Conservation (phyloP, 208 protist genomes). For the Strigomonas galati region DNA sequence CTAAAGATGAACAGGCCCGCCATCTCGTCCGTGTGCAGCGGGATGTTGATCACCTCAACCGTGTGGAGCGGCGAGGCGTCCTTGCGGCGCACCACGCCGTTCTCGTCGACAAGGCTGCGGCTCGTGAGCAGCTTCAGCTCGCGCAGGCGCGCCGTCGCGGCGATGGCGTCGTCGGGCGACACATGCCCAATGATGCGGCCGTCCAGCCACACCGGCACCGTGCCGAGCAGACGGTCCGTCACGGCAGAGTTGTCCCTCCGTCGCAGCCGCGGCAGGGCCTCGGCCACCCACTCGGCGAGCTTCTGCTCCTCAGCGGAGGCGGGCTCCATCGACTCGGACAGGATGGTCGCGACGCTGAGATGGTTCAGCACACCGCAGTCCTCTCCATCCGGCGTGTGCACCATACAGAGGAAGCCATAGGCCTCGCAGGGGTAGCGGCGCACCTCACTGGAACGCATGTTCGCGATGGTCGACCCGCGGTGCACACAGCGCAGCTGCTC, state of each 20-base stretch:
- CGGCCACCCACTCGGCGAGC: conserved; percentile 36
- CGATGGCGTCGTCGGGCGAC: conserved; percentile 39
- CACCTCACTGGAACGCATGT: conserved; percentile 97
- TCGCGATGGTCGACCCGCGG: conserved; percentile 97
- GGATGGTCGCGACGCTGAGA: conserved; percentile 88
- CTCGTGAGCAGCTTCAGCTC: conserved; percentile 48
- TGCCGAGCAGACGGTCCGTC: conserved; percentile 51
- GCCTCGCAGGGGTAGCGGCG: conserved; percentile 98
- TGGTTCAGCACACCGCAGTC: conserved; percentile 99
- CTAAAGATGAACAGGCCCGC: conserved; percentile 90
- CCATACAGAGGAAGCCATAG: conserved; percentile 99
- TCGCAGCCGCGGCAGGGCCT: conserved; percentile 48
- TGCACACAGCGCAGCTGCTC: conserved; percentile 99
- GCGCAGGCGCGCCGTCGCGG: conserved; percentile 37
- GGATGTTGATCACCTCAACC: conserved; percentile 79
- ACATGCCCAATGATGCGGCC: conserved; percentile 89
- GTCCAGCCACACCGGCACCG: conserved; percentile 91
- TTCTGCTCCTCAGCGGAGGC: conserved; percentile 18
- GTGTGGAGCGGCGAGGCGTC: conserved; percentile 55
- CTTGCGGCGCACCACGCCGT: conserved; percentile 56
- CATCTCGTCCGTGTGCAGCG: conserved; percentile 65
- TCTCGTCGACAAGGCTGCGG: conserved; percentile 42
- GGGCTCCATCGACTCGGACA: conserved; percentile 44
- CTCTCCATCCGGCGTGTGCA: conserved; percentile 99
- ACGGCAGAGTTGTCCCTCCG: conserved; percentile 8